Evolutionary conservation across 768 basidiomycete genomes (phyloP).

Genomic region (Fistulinella prunicolor): DNA sequence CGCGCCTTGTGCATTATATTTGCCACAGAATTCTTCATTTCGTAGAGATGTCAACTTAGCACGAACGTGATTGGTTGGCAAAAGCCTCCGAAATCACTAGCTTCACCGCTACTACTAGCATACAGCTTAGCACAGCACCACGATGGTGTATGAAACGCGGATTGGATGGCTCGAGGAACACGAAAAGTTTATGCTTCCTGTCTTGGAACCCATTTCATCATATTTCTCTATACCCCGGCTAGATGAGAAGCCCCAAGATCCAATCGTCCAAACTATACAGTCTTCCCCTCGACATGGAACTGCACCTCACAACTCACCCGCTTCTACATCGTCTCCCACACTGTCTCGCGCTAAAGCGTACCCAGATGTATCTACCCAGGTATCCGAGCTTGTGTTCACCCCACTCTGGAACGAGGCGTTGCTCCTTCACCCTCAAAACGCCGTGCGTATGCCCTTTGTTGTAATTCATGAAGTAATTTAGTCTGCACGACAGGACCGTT

Average conservation of each 20-base stretch:
- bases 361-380: neutral
- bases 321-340: neutral
- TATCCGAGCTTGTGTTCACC: neutral
- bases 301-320: neutral
- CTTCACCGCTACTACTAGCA: too few species aligned
- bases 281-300: conserved; percentile 2
- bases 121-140: too few species aligned
- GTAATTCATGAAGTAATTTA: conserved; percentile 2
- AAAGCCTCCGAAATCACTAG: too few species aligned
- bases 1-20: conserved; percentile 27
- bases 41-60: conserved; percentile 25
- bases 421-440: conserved; percentile 1
- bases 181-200: conserved; percentile 17
- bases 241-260: conserved; percentile 73
- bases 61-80: too few species aligned
- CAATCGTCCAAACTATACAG: conserved; percentile 61
- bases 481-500: conserved; percentile 38
- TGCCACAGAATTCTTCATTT: conserved; percentile 24
- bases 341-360: neutral
- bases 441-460: conserved; percentile 14
- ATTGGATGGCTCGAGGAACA: conserved; percentile 16
- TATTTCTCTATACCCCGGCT: conserved; percentile 64
- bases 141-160: conserved; percentile 2
- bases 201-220: conserved; percentile 40
- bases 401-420: conserved; percentile 21